Evolutionary conservation across 495 filamentous ascomycete genomes (phyloP).

Genomic region (Cercophora newfieldiana): DNA sequence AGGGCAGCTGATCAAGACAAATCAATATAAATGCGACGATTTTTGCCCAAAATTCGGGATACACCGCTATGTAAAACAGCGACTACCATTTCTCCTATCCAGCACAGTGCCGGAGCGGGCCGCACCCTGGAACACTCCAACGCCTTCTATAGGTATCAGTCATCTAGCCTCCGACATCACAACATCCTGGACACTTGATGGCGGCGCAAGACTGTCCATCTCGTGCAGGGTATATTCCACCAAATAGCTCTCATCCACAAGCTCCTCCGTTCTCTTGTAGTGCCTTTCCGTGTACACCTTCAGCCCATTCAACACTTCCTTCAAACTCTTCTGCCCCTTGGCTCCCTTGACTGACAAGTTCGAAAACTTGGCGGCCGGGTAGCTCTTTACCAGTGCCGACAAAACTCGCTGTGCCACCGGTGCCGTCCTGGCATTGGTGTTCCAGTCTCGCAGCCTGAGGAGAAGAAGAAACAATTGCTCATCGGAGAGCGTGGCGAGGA

Average conservation of each 20-base stretch:
- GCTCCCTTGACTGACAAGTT: conserved; percentile 61
- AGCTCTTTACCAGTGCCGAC: conserved; percentile 71
- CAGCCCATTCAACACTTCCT: conserved; percentile 80
- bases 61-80: neutral
- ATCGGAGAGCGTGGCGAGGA: conserved; percentile 73
- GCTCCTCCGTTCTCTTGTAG: conserved; percentile 80
- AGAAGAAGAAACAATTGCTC: conserved; percentile 81
- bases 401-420: conserved; percentile 85
- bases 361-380: conserved; percentile 69
- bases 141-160: neutral
- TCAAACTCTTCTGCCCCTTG: conserved; percentile 64
- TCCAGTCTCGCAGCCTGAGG: conserved; percentile 86
- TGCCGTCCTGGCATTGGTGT: conserved; percentile 88
- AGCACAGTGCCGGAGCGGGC: neutral
- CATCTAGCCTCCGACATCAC: conserved; percentile 42
- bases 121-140: neutral
- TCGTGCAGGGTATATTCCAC: conserved; percentile 88
- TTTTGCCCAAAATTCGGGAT: too few relatives aligned
- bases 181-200: conserved; percentile 39
- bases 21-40: too few relatives aligned
- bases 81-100: neutral
- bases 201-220: conserved; percentile 78
- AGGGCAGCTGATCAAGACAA: too few relatives aligned
- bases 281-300: conserved; percentile 89
- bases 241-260: conserved; percentile 92